phyloP scores from a whole-genome alignment of 257 asterid genomes.

The Parsonsia alboflavescens region DNA sequence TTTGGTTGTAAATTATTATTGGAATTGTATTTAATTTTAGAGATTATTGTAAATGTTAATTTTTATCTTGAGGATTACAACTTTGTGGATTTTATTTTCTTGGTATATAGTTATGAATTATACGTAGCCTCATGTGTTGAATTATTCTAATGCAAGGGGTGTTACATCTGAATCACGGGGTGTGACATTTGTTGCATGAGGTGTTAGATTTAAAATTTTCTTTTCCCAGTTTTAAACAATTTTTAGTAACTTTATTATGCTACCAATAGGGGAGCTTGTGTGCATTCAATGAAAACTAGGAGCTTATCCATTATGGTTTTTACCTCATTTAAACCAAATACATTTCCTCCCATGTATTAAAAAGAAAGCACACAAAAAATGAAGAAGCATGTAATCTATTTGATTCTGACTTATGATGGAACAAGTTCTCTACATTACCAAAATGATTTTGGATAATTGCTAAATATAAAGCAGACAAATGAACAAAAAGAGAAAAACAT shows the following conservation, averaged over 20 bases:
- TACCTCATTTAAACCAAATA: no score
- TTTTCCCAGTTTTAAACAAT: not conserved
- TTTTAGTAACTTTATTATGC: not conserved
- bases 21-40: no score
- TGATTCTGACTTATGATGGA: conserved; percentile 1
- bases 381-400: not conserved
- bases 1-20: no score
- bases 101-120: no score
- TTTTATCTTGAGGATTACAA: no score
- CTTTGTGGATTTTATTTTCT: no score
- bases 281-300: not conserved
- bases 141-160: no score
- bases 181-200: no score
- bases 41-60: no score
- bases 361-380: not conserved
- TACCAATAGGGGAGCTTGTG: not conserved
- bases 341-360: not conserved
- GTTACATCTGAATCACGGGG: no score
- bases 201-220: no score
- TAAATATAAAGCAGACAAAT: not conserved
- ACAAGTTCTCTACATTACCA: not conserved
- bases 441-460: not conserved
- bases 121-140: no score
- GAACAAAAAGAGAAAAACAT: not conserved
- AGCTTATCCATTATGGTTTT: not conserved